Conservation (phyloP, 1,284 basidiomycete genomes). For the Malassezia equina region DNA sequence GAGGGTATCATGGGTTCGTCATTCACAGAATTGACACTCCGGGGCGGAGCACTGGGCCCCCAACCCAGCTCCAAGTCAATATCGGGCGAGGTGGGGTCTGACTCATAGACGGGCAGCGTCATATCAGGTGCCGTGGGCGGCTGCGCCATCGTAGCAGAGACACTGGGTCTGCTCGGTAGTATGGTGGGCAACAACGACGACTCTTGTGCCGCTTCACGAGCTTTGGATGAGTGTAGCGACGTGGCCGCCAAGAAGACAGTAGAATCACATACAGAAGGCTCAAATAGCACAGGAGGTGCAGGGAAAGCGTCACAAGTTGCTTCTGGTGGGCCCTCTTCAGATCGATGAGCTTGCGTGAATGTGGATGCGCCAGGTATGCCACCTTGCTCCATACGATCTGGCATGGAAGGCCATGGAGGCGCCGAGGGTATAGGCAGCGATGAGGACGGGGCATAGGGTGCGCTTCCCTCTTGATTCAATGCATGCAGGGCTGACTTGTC, state of each 20-base stretch:
- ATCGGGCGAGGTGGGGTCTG: not conserved
- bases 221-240: not conserved
- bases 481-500: slow-evolving; percentile 10
- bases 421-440: not conserved
- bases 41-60: not conserved
- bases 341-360: not conserved
- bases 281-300: not conserved
- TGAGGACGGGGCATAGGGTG: not conserved
- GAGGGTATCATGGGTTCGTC: not conserved
- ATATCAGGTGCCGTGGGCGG: not conserved
- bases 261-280: not conserved
- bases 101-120: not conserved
- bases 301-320: not conserved
- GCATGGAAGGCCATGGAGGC: not conserved
- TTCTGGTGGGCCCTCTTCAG: not conserved
- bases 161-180: slow-evolving; percentile 6
- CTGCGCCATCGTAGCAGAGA: not conserved
- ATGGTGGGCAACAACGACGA: not conserved
- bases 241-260: not conserved
- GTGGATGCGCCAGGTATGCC: not conserved
- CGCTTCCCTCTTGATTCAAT: slow-evolving; percentile 1
- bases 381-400: not conserved
- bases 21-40: not conserved
- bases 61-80: not conserved
- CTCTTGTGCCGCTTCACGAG: slow-evolving; percentile 8